A percentile compares a stretch with the other conserved stretches of the same genome.
Evolutionary conservation across 164 flowering plant species (phyloP).

Genomic region (Euptelea pleiosperma): DNA sequence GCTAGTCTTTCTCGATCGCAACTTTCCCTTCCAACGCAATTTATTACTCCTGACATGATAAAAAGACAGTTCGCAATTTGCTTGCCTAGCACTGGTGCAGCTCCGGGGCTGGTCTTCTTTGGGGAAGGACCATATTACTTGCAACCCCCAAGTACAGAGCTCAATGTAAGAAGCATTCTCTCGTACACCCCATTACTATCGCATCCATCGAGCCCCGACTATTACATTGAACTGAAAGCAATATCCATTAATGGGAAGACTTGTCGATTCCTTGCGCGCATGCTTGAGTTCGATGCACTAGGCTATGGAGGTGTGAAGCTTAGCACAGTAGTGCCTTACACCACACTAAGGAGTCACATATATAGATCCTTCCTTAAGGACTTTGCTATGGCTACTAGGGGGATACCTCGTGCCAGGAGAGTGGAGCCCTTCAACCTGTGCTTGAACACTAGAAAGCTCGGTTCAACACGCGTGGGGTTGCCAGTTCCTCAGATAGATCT

Average conservation of each 20-base stretch:
- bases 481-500: conserved; percentile 19
- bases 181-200: conserved; percentile 27
- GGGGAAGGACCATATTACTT: conserved; percentile 32
- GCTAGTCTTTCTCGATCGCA: conserved; percentile 28
- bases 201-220: conserved; percentile 16
- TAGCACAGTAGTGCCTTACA: conserved; percentile 37
- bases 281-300: conserved; percentile 14
- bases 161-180: conserved; percentile 14
- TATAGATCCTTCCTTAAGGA: conserved; percentile 21
- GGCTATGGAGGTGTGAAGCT: conserved; percentile 34
- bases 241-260: conserved; percentile 16
- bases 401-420: conserved; percentile 27
- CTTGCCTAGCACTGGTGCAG: conserved; percentile 20
- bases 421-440: conserved; percentile 37
- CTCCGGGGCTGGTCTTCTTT: conserved; percentile 30
- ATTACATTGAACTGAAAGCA: conserved; percentile 27
- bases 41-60: conserved; percentile 13
- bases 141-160: conserved; percentile 14
- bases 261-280: conserved; percentile 4
- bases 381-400: conserved; percentile 26
- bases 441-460: conserved; percentile 22
- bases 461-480: conserved; percentile 26
- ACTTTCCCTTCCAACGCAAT: conserved; percentile 23
- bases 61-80: conserved; percentile 30
- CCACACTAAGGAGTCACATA: conserved; percentile 24